Conservation (phyloP, 768 basidiomycete species). For the Leucocoprinus leucothites region DNA sequence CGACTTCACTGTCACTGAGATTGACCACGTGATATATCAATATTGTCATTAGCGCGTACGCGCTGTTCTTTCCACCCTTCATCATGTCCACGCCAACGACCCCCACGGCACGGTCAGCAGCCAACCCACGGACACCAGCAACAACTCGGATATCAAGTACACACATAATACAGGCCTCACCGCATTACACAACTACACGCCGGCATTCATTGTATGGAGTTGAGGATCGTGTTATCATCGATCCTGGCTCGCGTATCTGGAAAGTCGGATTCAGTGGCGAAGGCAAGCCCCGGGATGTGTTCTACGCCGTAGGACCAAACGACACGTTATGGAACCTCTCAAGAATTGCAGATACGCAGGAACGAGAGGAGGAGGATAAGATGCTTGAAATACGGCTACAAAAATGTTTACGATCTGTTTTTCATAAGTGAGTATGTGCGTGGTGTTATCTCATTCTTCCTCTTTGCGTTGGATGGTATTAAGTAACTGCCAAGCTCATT, state of each 20-base stretch:
- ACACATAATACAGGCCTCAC: constrained; percentile 61
- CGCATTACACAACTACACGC: constrained; percentile 80
- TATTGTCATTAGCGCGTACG: neutral
- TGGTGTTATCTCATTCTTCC: constrained; percentile 3
- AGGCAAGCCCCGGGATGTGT: constrained; percentile 85
- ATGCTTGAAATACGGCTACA: constrained; percentile 70
- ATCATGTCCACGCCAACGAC: constrained; percentile 38
- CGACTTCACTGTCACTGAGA: neutral
- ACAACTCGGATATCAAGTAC: constrained; percentile 46
- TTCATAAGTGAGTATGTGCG: constrained; percentile 68
- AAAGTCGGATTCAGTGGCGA: constrained; percentile 98
- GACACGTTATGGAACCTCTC: constrained; percentile 59
- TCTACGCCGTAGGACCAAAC: constrained; percentile 49
- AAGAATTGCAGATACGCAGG: constrained; percentile 48
- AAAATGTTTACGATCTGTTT: constrained; percentile 69
- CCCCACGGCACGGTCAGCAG: constrained; percentile 34
- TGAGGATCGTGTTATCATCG: constrained; percentile 93
- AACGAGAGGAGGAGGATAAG: constrained; percentile 71
- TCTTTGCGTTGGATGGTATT: constrained; percentile 6
- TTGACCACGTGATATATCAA: constrained; percentile 5
- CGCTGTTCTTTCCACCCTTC: neutral
- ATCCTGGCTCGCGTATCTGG: constrained; percentile 92
- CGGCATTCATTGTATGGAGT: constrained; percentile 95
- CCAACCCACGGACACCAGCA: constrained; percentile 51
- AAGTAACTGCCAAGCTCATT: constrained; percentile 59